Evolutionary conservation across 2,329 filamentous ascomycete genomes (phyloP).

Genomic region (Xylaria hypoxylon): DNA sequence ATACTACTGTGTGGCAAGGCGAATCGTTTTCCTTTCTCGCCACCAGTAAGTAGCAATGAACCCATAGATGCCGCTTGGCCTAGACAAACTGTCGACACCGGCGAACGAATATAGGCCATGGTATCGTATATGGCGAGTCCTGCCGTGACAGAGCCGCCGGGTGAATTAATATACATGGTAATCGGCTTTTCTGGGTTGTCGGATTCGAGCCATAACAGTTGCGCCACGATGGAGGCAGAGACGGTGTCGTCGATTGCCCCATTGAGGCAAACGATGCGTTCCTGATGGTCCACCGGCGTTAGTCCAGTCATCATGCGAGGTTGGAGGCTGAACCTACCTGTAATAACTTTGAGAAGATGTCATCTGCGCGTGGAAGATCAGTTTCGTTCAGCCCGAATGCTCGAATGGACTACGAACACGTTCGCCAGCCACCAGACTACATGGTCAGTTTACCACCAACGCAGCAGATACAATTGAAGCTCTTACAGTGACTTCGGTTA

Average conservation of each 20-base stretch:
- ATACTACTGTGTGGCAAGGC: constrained; percentile 93
- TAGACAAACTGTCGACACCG: constrained; percentile 94
- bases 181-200: constrained; percentile 96
- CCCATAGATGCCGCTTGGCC: constrained; percentile 97
- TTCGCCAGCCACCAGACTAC: constrained; percentile 80
- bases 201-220: constrained; percentile 97
- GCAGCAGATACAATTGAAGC: not conserved
- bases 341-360: constrained; percentile 84
- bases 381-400: constrained; percentile 30
- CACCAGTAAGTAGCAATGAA: constrained; percentile 86
- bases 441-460: constrained; percentile 48
- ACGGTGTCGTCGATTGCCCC: constrained; percentile 90
- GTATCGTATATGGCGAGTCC: constrained; percentile 96
- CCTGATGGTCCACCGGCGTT: constrained; percentile 59
- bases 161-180: constrained; percentile 97
- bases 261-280: constrained; percentile 94
- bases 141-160: constrained; percentile 91
- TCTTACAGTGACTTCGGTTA: constrained; percentile 65
- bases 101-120: constrained; percentile 95
- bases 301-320: constrained; percentile 24
- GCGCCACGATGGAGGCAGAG: constrained; percentile 93
- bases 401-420: constrained; percentile 67
- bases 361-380: constrained; percentile 64
- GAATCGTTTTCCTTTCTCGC: constrained; percentile 84
- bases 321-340: constrained; percentile 64